These are phyloP conservation scores for Wallacemonas rigidus DNA, from an alignment of 208 protist genomes.

Conservation along the genomic window DNA sequence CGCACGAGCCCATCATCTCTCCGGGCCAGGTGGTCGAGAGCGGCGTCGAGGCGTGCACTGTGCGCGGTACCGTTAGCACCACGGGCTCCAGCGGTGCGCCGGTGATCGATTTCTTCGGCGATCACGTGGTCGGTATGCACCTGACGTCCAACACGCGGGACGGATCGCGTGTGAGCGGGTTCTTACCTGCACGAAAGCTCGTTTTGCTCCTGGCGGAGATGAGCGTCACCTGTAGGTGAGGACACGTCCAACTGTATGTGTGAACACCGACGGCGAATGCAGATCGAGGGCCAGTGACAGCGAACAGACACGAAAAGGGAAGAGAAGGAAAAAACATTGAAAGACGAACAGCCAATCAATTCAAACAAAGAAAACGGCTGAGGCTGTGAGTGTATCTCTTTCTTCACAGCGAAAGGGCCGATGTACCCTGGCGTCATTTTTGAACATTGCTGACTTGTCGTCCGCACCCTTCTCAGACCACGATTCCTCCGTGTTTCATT, in stretches of 20 bases:
- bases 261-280: too few relatives aligned
- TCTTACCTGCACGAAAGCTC: conserved; percentile 73
- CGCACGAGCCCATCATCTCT: conserved; percentile 75
- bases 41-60: conserved; percentile 42
- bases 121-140: conserved; percentile 81
- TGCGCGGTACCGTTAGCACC: conserved; percentile 76
- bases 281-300: too few relatives aligned
- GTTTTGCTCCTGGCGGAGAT: conserved; percentile 74
- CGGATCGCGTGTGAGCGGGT: conserved; percentile 80
- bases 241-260: background rate
- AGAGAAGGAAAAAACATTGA: too few relatives aligned
- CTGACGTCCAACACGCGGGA: conserved; percentile 80
- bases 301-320: too few relatives aligned
- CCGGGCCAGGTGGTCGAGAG: conserved; percentile 82
- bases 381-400: too few relatives aligned
- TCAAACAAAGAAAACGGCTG: too few relatives aligned
- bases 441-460: too few relatives aligned
- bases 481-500: too few relatives aligned
- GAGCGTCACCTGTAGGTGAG: conserved; percentile 46
- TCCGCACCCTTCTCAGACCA: too few relatives aligned
- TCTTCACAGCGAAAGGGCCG: too few relatives aligned
- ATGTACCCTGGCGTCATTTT: too few relatives aligned
- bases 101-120: conserved; percentile 79
- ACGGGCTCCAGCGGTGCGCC: conserved; percentile 83
- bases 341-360: too few relatives aligned